Conservation (phyloP, 1,284 basidiomycete genomes). For the Tausonia pullulans region DNA sequence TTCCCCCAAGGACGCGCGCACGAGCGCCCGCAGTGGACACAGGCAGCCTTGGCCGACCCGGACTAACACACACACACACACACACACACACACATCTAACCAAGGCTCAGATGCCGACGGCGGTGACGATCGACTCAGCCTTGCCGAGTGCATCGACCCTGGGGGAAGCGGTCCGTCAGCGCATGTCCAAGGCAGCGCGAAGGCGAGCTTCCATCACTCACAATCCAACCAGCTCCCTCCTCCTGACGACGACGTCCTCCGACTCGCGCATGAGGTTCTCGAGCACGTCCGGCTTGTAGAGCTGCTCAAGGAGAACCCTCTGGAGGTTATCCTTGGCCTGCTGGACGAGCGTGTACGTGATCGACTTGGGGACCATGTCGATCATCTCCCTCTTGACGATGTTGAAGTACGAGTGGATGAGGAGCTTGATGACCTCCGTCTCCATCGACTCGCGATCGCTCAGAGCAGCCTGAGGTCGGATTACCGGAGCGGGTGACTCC, state of each 20-base stretch:
- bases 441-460: conserved; percentile 96
- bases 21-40: too few relatives aligned
- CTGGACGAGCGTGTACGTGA: conserved; percentile 40
- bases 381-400: conserved; percentile 99
- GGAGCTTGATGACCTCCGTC: conserved; percentile 95
- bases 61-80: too few relatives aligned
- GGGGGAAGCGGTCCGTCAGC: too few relatives aligned
- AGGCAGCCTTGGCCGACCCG: too few relatives aligned
- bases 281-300: conserved; percentile 25
- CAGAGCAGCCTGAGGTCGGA: conserved; percentile 83
- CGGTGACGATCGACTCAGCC: too few relatives aligned
- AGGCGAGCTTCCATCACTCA: too few relatives aligned
- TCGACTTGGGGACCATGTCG: conserved; percentile 79
- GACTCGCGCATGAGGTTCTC: conserved; percentile 16
- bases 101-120: too few relatives aligned
- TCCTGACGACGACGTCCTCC: conserved; percentile 64
- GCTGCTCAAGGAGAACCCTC: conserved; percentile 25
- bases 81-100: too few relatives aligned
- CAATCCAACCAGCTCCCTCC: conserved; percentile 48
- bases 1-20: too few relatives aligned
- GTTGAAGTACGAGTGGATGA: conserved; percentile 90
- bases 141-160: too few relatives aligned
- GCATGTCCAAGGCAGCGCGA: too few relatives aligned
- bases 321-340: conserved; percentile 37
- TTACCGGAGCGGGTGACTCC: conserved; percentile 83